Base-by-base conservation (phyloP, 1,284 basidiomycete genomes). In the Albatrellus sp. region DNA sequence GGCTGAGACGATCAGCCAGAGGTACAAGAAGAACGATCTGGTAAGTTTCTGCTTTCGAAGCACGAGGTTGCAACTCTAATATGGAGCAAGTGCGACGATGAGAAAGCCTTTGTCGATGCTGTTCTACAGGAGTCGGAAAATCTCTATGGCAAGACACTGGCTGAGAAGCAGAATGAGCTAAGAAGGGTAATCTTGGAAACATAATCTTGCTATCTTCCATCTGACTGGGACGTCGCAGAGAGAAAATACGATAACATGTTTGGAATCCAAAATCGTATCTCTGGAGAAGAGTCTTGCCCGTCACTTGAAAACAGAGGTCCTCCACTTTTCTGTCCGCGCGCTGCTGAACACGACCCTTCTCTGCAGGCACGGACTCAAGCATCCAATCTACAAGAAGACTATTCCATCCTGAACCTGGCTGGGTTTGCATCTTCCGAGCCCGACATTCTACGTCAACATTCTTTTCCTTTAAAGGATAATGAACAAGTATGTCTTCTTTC, bases 161-260 rank as follows among this genome's bases (percentile, higher is more conserved):
- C 64, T 7, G 54, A 58, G 13, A 65, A 63, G 37, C 57, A 60
- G 16, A 68, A 68, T 45, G 65, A 68, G 37, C 51, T 68, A 3
- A 56, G 62, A 46, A 57, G 60, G 44, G 65, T 66, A 33, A 32
- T 45, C 28, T 1, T 31, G 9, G 20, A 40, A 19, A 31, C 14
- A 30, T 24, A 10, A 14, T 28, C 6, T 20, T 16, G 24, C 8
- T 33, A 32, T 43, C 30, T 37, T 9, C 30, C 28, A 4, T 32
- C 5, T 19, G 20, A 19, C 12, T 4, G 16, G 11, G 37, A n/a
- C 5, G 13, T 9, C 24, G 32, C 39, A 67, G 65, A 58, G 61
- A 28, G 63, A 62, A 40, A 66, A 65, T 40, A 50, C 53, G 10
- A 58, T 66, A 33, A 54, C 61, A 38, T 56, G 58, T 11, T 54